Base-by-base conservation (phyloP, 192 early-diverging fungal species). In the Gonapodya sp. region DNA sequence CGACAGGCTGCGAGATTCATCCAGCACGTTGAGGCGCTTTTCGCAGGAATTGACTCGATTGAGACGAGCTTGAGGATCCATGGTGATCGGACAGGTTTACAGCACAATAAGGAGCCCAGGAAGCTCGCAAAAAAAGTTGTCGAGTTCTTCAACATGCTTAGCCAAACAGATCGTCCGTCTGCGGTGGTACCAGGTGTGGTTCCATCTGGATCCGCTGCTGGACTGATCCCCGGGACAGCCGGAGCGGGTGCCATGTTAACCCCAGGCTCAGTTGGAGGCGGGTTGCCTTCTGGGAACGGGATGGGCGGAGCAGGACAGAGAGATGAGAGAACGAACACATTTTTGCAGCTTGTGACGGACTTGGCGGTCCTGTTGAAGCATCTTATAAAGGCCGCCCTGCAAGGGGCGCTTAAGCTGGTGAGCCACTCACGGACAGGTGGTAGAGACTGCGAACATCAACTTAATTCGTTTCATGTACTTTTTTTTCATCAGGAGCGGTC, bases 121-220 rank as follows among this genome's bases (percentile, higher is more conserved):
- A 92, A 97, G 88, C 88, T 99, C 78, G 95, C 95, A 82, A 97
- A 96, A 84, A 94, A 94, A 84, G 95, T 97, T 80, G 93, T 97
- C 78, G 93, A 93, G 82, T 98, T 98, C 84, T 98, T 99, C 85
- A 94, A 96, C 1, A 81, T 97, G 31, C 87, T 99, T 36, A 93
- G 93, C 0, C 90, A 93, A 82, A 92, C 93, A 0, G 90, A 93
- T 79, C 32, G 35, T 73, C 64, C 46, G 31, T 31, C 80, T 34
- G 31, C 24, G 8, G 36, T 31, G 16, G 34, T 18, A 2, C 75
- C 75, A 31, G 30, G 75, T 33, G 34, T 18, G 75, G 30, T 16
- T 16, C 2, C 75, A 31, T 16, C 46, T 64, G 46, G 46, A 64
- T 24, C 46, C 8, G 24, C 8, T 64, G 8, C 46, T 64, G 8